Evolutionary conservation across 495 filamentous ascomycete species (phyloP).

Genomic region (Annulohypoxylon stygium): DNA sequence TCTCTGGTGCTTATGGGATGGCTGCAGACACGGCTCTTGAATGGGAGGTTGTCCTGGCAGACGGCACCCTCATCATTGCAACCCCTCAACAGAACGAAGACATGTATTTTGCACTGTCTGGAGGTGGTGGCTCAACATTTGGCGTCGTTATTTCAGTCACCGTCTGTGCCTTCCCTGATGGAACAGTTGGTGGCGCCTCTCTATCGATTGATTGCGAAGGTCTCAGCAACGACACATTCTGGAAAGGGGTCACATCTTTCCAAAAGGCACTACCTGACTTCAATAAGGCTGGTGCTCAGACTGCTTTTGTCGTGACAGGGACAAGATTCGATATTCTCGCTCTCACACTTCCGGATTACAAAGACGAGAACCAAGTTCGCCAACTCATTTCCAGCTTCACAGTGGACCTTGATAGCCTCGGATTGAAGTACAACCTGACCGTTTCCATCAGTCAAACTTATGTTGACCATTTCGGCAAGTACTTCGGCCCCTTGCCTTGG

Average conservation of each 20-base stretch:
- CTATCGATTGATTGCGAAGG: background rate
- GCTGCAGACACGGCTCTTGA: constrained; percentile 1
- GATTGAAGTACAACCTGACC: background rate
- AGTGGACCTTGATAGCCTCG: background rate
- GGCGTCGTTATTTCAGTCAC: background rate
- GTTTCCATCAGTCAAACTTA: background rate
- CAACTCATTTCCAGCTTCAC: background rate
- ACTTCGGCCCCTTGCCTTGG: background rate
- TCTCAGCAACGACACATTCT: background rate
- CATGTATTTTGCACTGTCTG: background rate
- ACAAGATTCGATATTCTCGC: background rate
- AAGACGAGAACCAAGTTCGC: background rate
- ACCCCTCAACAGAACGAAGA: background rate
- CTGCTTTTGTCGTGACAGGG: background rate
- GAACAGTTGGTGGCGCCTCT: background rate
- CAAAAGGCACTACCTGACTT: background rate
- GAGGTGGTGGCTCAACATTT: background rate
- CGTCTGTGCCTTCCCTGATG: background rate
- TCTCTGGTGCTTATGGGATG: background rate
- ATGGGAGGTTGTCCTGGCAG: background rate
- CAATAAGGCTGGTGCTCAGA: background rate
- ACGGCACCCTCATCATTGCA: background rate
- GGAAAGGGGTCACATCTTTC: background rate
- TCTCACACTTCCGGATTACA: background rate
- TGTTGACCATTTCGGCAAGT: background rate